Base-by-base conservation (phyloP, 1,139 yeast species). In the Protomyces inouyei region DNA sequence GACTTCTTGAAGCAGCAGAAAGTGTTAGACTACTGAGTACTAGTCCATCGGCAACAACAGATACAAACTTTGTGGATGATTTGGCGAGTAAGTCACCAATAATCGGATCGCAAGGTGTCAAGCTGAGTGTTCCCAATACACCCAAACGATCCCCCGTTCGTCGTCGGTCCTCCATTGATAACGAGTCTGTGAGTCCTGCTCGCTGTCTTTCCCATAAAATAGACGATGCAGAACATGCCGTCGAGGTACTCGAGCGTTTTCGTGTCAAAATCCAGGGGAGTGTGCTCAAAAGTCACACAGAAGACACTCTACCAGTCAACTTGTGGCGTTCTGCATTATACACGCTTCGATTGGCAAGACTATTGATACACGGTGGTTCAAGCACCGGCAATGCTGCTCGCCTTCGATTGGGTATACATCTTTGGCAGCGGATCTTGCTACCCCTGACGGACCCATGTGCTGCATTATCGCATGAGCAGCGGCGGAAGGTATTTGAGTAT, bases 1-100 rank as follows among this genome's bases (percentile, higher is more conserved):
- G 53, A 12, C 36, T 51, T 12, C 53, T 51, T 16, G 53, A 51
- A 25, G 53, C 53, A 21, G 53, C 53, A 14, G 53, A 51, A 16
- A 14, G 21, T n/a, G 9, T 32, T 5, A 16, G 25, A 10, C 23
- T 10, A 18, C 18, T 43, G 23, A 4, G 10, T 43, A 9, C 4
- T 14, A n/a, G 10, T 21, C 23, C 14, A 3, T 6, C 12, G 3
- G 21, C 25, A 18, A n/a, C 5, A 9, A 10, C 48, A 5, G 48
- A 43, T 9, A 18, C 48, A 3, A 37, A 12, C 2, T 9, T n/a
- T n/a, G 14, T n/a, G 16, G 43, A 37, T 14, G 40, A 36, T 2
- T 2, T 14, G 16, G 43, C 5, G 43, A 28, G 32, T 28, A 6
- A 28, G 8, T 28, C 8, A 28, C 43, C 43, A 9, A 14, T 9